Base-by-base conservation (phyloP, 805 yeast species). In the Yamadazyma ubonensis region DNA sequence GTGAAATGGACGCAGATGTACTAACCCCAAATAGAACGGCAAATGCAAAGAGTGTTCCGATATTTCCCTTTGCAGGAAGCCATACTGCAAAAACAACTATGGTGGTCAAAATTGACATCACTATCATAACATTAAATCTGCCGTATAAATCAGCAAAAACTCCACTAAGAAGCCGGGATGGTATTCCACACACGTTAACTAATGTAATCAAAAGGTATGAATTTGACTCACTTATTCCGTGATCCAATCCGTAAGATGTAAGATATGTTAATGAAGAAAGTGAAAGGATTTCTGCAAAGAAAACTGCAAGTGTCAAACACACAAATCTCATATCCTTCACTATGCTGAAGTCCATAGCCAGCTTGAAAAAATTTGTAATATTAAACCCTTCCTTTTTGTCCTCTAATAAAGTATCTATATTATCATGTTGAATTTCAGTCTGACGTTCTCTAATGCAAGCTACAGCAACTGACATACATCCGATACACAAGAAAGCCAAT, bases 1-100 rank as follows among this genome's bases (percentile, higher is more conserved):
- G 52, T 3, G 83, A 71, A 35, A 79, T 61, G 3, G 78, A 73
- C 0, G 83, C 71, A 3, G 83, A 77, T 3, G 81, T 68, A 35
- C 72, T 62, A 41, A 79, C 71, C 0, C 86, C 86, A 53, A 72
- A 79, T 4, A 75, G 47, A 1, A 61, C 67, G 10, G 77, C 59
- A 46, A 75, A 79, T 1, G 70, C 73, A 55, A 50, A 57, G 66
- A 73, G 31, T 61, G 54, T 6, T 54, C 73, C 15, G 49, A 61
- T 10, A 51, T 43, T 39, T 46, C 59, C 43, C 50, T 51, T 17
- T 68, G 78, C 63, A 1, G 63, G 63, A 8, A 55, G 34, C 64
- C 66, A 60, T 5, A 56, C 23, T 1, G 43, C 54, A 29, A 47
- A 58, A 16, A 54, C 47, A 6, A 54, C 50, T 5, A 54, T 29